Evolutionary conservation across 257 asterid genomes (phyloP).

Genomic region (Mitragyna speciosa): DNA sequence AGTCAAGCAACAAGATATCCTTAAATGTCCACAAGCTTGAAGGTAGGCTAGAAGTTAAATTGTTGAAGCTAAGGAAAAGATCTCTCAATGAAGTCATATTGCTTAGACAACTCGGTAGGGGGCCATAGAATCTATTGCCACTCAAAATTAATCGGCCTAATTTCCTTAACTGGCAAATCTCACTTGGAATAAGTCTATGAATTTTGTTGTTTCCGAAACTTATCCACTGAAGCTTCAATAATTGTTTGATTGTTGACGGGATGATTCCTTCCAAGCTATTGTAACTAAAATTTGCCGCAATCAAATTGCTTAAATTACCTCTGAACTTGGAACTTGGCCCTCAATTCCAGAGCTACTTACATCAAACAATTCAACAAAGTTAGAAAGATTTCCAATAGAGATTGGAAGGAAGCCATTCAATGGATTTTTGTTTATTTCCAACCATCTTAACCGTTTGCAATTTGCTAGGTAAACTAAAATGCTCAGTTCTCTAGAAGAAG

Average conservation of each 20-base stretch:
- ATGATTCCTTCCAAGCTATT: constrained; percentile 6
- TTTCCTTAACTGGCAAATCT: neutral
- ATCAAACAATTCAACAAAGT: neutral
- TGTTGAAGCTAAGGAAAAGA: neutral
- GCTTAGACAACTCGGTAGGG: neutral
- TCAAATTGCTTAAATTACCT: constrained; percentile 8
- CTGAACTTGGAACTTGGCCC: constrained; percentile 28
- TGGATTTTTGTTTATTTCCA: neutral
- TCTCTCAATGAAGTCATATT: neutral
- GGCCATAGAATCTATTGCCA: neutral
- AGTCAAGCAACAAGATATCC: neutral
- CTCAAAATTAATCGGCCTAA: neutral
- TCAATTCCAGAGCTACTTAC: neutral
- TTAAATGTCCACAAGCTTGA: neutral
- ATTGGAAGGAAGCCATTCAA: neutral
- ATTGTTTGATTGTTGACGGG: constrained; percentile 1
- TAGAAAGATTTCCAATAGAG: constrained; percentile 28
- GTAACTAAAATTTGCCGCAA: neutral
- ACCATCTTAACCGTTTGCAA: neutral
- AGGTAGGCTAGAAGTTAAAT: neutral
- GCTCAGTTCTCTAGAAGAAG: neutral
- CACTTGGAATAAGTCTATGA: neutral
- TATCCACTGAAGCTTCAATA: neutral
- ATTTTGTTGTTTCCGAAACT: constrained; percentile 1
- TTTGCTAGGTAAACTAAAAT: neutral